phyloP scores from a whole-genome alignment of 164 flowering plant genomes.

The Euptelea pleiosperma region DNA sequence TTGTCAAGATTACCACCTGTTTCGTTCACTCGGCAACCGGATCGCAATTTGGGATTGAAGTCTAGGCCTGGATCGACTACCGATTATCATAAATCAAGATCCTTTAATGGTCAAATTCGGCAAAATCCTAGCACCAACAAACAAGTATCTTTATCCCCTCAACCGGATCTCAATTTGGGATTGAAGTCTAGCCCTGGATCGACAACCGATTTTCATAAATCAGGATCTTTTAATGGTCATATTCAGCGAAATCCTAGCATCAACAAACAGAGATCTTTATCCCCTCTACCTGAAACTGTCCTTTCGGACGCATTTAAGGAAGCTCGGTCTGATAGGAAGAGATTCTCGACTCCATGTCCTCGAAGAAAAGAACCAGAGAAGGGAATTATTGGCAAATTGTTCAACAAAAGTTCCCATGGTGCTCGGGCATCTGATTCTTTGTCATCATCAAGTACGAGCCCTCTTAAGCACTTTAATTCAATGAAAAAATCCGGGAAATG shows the following conservation, averaged over 20 bases:
- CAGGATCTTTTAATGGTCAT: slow-evolving; percentile 2
- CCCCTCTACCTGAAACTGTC: slow-evolving; percentile 48
- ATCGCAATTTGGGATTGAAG: slow-evolving; percentile 30
- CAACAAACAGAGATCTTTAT: slow-evolving; percentile 42
- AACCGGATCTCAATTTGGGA: slow-evolving; percentile 27
- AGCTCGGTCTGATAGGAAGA: slow-evolving; percentile 48
- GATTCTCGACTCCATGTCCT: slow-evolving; percentile 69
- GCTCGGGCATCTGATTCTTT: slow-evolving; percentile 16
- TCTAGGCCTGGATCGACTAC: slow-evolving; percentile 25
- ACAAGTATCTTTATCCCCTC: slow-evolving; percentile 63
- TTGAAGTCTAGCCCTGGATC: slow-evolving; percentile 37
- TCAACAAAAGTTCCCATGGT: slow-evolving; percentile 23
- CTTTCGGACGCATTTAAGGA: slow-evolving; percentile 70
- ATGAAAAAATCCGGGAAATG: slow-evolving; percentile 36
- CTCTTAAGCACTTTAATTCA: slow-evolving; percentile 38
- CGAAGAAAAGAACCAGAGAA: slow-evolving; percentile 40
- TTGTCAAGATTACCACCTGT: neutral
- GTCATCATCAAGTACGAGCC: slow-evolving; percentile 18
- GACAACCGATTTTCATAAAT: neutral
- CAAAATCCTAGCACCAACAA: slow-evolving; percentile 9
- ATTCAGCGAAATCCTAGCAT: slow-evolving; percentile 8
- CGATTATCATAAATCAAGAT: slow-evolving; percentile 1
- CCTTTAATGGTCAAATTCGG: slow-evolving; percentile 1
- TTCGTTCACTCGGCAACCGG: slow-evolving; percentile 27
- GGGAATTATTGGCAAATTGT: slow-evolving; percentile 24